Evolutionary conservation across 1,284 basidiomycete genomes (phyloP), one percentile per base, ranked within the genome.

Genomic region (Cryptococcus deneoformans): DNA sequence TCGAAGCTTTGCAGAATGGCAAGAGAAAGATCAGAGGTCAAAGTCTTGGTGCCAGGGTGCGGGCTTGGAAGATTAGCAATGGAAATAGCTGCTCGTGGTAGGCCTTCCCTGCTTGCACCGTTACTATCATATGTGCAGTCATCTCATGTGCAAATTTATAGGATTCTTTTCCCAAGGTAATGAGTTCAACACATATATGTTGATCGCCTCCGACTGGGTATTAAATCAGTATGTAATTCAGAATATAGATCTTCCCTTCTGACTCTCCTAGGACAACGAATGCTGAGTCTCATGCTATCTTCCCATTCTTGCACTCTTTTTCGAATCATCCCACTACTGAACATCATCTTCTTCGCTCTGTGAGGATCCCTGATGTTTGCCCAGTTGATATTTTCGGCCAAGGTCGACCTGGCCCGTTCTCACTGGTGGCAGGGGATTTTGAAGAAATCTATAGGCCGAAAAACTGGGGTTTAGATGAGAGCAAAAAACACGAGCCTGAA

Each of bases 111-210:
- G 20, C 29, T 37, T 10, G 5, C 38, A 35, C 20, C 10, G 24
- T 39, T 35, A 8, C 24, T 34, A 11, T 29, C 49, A 54, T 47
- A 51, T 36, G 46, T n/a, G 29, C 29, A 29, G 29, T 29, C 5
- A 5, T 3, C 29, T 29, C 29, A 29, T 5, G 29, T 29, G 29
- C 5, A 29, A 5, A 29, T 29, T 29, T 29, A 29, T 66, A 91
- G 91, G 90, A 8, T 94, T 92, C 66, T 78, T 87, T 4, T 88
- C 87, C 57, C 90, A 93, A 75, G 92, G 89, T 8, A 96, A 95
- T 72, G 93, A 96, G 75, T 95, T 94, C 72, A 92, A 89, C 38
- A 89, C 92, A 62, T 92, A 90, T 77, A 95, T 94, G 92, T 82
- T 94, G 8, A 82, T 94, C 1, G 81, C 87, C 1, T 91, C 90